These are phyloP conservation scores for Mucor ambiguus DNA, from an alignment of 371 early-diverging fungal species.

Conservation along the genomic window DNA sequence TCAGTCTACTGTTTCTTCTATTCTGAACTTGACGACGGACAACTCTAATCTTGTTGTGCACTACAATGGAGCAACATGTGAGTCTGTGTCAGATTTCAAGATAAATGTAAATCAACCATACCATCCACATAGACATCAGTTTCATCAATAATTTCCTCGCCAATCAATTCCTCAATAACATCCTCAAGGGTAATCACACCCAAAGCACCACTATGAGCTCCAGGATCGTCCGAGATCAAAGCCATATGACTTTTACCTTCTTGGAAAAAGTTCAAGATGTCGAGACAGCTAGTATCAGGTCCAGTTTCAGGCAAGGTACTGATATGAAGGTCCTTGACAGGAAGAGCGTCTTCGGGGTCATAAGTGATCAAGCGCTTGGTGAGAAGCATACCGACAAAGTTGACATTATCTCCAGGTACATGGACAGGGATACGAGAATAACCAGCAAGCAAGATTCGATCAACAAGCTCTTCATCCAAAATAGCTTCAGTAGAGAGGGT, in stretches of 20 bases:
- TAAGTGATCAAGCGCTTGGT: constrained; percentile 85
- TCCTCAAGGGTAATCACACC: constrained; percentile 97
- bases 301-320: constrained; percentile 75
- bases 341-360: constrained; percentile 85
- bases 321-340: too few relatives aligned
- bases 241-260: constrained; percentile 86
- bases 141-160: constrained; percentile 93
- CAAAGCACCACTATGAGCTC: constrained; percentile 57
- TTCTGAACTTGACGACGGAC: constrained; percentile 30
- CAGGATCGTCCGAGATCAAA: constrained; percentile 66
- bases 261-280: constrained; percentile 93
- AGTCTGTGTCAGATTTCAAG: too few relatives aligned
- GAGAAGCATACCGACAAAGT: constrained; percentile 87
- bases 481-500: constrained; percentile 73
- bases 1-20: constrained; percentile 27
- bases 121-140: constrained; percentile 92
- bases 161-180: constrained; percentile 96
- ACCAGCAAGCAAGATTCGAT: constrained; percentile 78
- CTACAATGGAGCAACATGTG: constrained; percentile 2
- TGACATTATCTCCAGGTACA: constrained; percentile 54
- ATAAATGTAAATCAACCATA: too few relatives aligned
- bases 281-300: constrained; percentile 78
- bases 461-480: constrained; percentile 68
- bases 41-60: constrained; percentile 34
- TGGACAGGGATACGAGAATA: constrained; percentile 93